These are phyloP conservation scores for Leccinum aurantiacum DNA, from an alignment of 768 basidiomycete genomes.

Conservation along the genomic window DNA sequence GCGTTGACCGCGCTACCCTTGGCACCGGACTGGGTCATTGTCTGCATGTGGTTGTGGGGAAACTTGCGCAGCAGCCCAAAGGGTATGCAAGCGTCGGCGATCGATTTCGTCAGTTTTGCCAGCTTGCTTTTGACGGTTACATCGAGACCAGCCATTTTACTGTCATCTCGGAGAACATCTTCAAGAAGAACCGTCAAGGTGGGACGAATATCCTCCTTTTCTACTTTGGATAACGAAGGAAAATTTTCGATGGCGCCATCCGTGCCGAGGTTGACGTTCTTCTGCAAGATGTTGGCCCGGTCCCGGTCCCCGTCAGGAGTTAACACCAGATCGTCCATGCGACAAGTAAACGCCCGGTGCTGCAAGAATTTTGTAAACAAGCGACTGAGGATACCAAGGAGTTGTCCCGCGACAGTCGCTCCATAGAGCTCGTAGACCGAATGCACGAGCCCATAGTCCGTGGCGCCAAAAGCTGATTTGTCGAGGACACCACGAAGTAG, in stretches of 20 bases:
- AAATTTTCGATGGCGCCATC: conserved; percentile 90
- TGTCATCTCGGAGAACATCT: conserved; percentile 92
- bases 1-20: conserved; percentile 98
- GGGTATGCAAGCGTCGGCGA: conserved; percentile 87
- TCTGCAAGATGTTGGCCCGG: conserved; percentile 64
- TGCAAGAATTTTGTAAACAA: conserved; percentile 97
- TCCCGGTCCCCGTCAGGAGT: conserved; percentile 76
- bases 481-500: conserved; percentile 92
- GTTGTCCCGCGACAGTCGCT: conserved; percentile 80
- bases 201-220: conserved; percentile 52
- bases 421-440: conserved; percentile 97
- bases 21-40: conserved; percentile 97
- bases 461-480: conserved; percentile 96
- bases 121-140: conserved; percentile 86
- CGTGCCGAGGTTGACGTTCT: conserved; percentile 73
- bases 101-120: conserved; percentile 83
- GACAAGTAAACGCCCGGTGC: conserved; percentile 95
- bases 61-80: conserved; percentile 87
- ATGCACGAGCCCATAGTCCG: conserved; percentile 94
- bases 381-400: conserved; percentile 90
- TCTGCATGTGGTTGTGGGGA: conserved; percentile 99
- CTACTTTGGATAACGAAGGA: conserved; percentile 61
- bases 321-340: conserved; percentile 96
- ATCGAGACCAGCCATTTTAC: conserved; percentile 96
- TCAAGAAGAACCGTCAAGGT: conserved; percentile 72